A percentile compares a stretch with the other conserved stretches of the same genome.
Evolutionary conservation across 2,329 filamentous ascomycete species (phyloP).

Genomic region (Cytospora leucostoma): DNA sequence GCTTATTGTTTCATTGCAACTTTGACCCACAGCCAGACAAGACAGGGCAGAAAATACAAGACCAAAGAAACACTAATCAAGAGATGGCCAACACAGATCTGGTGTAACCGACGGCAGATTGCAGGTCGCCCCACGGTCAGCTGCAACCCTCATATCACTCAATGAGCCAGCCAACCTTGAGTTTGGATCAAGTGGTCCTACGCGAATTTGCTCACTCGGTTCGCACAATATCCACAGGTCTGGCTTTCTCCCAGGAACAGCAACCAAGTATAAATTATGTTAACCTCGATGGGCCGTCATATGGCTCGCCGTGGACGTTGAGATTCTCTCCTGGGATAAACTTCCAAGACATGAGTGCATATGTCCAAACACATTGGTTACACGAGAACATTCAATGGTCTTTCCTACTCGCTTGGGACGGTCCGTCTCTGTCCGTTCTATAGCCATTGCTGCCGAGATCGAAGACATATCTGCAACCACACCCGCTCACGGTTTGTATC

Average conservation of each 20-base stretch:
- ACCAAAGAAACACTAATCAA: slow-evolving; percentile 6
- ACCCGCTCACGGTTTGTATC: slow-evolving; percentile 21
- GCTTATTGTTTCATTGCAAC: slow-evolving; percentile 21
- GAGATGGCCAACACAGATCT: slow-evolving; percentile 27
- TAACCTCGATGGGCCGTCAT: slow-evolving; percentile 3
- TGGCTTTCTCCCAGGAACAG: slow-evolving; percentile 16
- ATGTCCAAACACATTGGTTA: slow-evolving; percentile 23
- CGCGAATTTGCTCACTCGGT: slow-evolving; percentile 19
- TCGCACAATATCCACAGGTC: slow-evolving; percentile 8
- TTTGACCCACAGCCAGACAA: slow-evolving; percentile 16
- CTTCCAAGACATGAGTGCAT: slow-evolving; percentile 29
- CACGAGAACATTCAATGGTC: slow-evolving; percentile 23
- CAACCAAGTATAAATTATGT: slow-evolving; percentile 20
- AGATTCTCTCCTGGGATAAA: slow-evolving; percentile 7
- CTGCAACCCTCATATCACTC: slow-evolving; percentile 25
- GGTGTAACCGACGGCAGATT: slow-evolving; percentile 29
- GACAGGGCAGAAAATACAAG: slow-evolving; percentile 11
- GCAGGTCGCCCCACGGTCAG: slow-evolving; percentile 25
- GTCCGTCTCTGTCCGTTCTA: slow-evolving; percentile 21
- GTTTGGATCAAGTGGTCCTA: slow-evolving; percentile 28
- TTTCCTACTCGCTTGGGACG: slow-evolving; percentile 29
- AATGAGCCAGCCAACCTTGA: slow-evolving; percentile 26
- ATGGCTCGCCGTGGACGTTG: slow-evolving; percentile 20
- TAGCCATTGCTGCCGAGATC: slow-evolving; percentile 26
- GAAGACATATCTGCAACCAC: slow-evolving; percentile 27